Conservation (phyloP, 2,329 filamentous ascomycete genomes). For the Colletotrichum lindemuthianum region DNA sequence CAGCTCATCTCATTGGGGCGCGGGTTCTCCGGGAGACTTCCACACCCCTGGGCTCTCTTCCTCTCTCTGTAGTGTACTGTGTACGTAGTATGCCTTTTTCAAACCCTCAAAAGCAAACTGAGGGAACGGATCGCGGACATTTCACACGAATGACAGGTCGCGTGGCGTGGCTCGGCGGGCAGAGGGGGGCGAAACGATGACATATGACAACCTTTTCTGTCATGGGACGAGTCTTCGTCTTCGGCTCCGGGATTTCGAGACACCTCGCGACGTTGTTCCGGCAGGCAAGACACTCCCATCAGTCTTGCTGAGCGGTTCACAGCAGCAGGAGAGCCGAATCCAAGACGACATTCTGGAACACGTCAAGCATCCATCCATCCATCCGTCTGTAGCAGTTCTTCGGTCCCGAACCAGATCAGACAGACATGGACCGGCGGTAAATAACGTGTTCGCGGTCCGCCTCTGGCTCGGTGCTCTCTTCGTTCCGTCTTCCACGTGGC, state of each 20-base stretch:
- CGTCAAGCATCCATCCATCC: background rate
- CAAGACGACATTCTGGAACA: background rate
- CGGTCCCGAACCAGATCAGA: background rate
- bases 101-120: slow-evolving; percentile 16
- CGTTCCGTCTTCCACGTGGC: slow-evolving; percentile 27
- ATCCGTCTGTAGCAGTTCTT: background rate
- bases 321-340: slow-evolving; percentile 7
- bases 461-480: background rate
- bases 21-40: slow-evolving; percentile 6
- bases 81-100: slow-evolving; percentile 1
- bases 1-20: slow-evolving; percentile 2
- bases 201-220: background rate
- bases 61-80: background rate
- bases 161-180: background rate
- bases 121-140: slow-evolving; percentile 14
- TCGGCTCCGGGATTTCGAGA: no score
- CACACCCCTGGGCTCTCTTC: no score
- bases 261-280: no score
- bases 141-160: background rate
- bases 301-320: background rate
- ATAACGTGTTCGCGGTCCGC: slow-evolving; percentile 7
- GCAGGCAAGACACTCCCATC: no score
- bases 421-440: slow-evolving; percentile 3
- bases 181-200: no score
- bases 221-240: background rate